These are phyloP conservation scores for Aspergillus nanangensis DNA, from an alignment of 495 filamentous ascomycete species.

Conservation along the genomic window DNA sequence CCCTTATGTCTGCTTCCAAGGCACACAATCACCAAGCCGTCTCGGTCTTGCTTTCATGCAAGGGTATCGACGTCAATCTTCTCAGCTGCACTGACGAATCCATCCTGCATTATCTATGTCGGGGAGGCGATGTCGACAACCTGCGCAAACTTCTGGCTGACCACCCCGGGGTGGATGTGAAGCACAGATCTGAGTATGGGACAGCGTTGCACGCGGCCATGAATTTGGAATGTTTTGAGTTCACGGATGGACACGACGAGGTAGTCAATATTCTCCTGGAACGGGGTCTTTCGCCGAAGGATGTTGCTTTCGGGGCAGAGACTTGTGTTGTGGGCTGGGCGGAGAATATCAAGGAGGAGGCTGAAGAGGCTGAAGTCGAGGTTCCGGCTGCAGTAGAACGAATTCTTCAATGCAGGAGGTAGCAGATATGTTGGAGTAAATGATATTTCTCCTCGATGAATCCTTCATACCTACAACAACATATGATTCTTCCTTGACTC, in stretches of 20 bases:
- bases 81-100: not conserved
- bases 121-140: not conserved
- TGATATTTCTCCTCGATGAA: not conserved
- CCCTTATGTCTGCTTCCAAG: not conserved
- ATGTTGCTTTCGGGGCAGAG: not conserved
- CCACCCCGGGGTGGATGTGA: not conserved
- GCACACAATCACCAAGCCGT: not conserved
- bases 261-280: not conserved
- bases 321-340: not conserved
- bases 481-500: too few relatives aligned
- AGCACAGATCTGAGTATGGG: not conserved
- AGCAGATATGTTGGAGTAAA: not conserved
- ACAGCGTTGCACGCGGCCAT: not conserved
- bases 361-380: not conserved
- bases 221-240: not conserved
- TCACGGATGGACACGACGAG: not conserved
- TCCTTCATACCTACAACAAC: not conserved
- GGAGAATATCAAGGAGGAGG: not conserved
- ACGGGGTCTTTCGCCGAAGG: not conserved
- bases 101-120: conserved; percentile 3
- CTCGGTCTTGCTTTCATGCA: not conserved
- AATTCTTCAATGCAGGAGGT: not conserved
- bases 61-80: not conserved
- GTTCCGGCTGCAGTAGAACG: not conserved
- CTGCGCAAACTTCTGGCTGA: not conserved